Evolutionary conservation across 2,329 filamentous ascomycete genomes (phyloP), one percentile per base, ranked within the genome.

Genomic region (Cryphonectria carpinicola): DNA sequence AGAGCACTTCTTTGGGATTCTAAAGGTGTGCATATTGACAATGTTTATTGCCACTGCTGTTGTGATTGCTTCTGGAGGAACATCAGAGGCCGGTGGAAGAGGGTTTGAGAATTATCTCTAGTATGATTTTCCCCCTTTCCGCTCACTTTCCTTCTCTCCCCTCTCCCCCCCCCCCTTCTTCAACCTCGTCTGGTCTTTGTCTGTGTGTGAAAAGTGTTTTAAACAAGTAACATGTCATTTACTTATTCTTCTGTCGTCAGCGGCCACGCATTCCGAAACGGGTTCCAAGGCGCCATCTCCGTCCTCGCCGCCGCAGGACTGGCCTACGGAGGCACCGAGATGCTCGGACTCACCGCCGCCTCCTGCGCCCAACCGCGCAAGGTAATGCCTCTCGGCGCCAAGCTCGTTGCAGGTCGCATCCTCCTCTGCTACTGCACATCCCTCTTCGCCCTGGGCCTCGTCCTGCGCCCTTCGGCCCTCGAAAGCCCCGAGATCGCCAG

Each of bases 21-120:
- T 87, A 71, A 88, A 88, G 75, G 80, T 87, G 70, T 71, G 81
- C 41, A 85, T 87, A 43, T 81, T 86, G 73, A 78, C 84, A 35
- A 85, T 85, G 25, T 90, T 90, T 78, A 87, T 90, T 72, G 80
- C 90, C 68, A 79, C 88, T 5, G 86, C 84, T 22, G 84, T 88
- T 66, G 81, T 88, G 67, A 82, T 88, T 73, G 61, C 61, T 4
- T 82, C 86, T 70, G 79, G 78, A 46, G 85, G 84, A 49, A 84
- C 71, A 0, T 52, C 65, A 8, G 70, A 67, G n/a, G 68, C 68
- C n/a, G 62, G 63, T 58, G 65, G 62, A 3, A 37, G 62, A 32
- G 65, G 65, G 1, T 66, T 72, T 25, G 65, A 72, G 35, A 72
- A 72, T 41, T 72, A 69, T 35, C 41, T 56, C 28, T 46, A 72